phyloP scores from a whole-genome alignment of 75 land plant species.

The Sequoiadendron giganteum region DNA sequence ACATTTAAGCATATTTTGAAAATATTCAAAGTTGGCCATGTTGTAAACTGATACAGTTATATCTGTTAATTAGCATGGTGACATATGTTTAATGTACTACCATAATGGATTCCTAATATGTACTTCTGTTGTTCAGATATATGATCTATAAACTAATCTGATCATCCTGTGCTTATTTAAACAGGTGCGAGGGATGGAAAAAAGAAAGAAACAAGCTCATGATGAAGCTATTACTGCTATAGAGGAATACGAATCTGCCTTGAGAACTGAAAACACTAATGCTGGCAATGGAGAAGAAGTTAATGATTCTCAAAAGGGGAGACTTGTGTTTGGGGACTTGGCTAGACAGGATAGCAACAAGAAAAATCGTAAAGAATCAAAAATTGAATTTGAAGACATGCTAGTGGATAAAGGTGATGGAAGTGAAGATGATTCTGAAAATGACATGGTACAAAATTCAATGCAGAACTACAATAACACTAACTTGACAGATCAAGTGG shows the following conservation, averaged over 20 bases:
- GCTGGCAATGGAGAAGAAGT: slow-evolving; percentile 13
- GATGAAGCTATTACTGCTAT: slow-evolving; percentile 74
- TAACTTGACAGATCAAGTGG: not conserved
- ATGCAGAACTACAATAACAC: not conserved
- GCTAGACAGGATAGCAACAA: slow-evolving; percentile 2
- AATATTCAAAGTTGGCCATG: not conserved
- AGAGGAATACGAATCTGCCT: slow-evolving; percentile 60
- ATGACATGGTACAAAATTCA: not conserved
- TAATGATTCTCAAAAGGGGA: slow-evolving; percentile 36
- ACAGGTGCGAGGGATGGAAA: slow-evolving; percentile 84
- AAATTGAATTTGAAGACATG: slow-evolving; percentile 5
- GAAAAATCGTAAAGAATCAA: slow-evolving; percentile 12
- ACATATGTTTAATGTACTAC: not conserved
- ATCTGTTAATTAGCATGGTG: not conserved
- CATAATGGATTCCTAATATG: too few relatives aligned
- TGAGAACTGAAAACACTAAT: slow-evolving; percentile 20
- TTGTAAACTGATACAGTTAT: not conserved
- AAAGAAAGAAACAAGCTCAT: slow-evolving; percentile 54
- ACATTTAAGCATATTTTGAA: not conserved
- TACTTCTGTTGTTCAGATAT: not conserved
- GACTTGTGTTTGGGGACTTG: slow-evolving; percentile 63
- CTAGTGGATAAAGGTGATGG: slow-evolving; percentile 26
- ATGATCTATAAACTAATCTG: not conserved
- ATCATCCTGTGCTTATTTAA: not conserved
- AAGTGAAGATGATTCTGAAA: slow-evolving; percentile 39